Conservation (phyloP, 331 rosid species). For the Dryas integrifolia region DNA sequence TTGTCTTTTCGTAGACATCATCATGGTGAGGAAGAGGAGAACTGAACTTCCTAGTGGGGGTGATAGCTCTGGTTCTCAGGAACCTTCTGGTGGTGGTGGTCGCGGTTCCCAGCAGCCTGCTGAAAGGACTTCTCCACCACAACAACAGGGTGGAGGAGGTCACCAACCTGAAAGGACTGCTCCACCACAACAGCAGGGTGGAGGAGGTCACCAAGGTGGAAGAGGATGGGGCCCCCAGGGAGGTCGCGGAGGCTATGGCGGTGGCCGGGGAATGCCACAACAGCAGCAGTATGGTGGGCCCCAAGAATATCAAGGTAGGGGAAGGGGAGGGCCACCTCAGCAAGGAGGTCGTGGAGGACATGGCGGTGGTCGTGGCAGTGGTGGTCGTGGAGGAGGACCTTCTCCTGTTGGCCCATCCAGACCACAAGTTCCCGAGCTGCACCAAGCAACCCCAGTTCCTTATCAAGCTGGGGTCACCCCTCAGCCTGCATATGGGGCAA, state of each 20-base stretch:
- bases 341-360: conserved; percentile 74
- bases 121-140: conserved; percentile 36
- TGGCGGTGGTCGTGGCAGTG: conserved; percentile 49
- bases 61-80: conserved; percentile 56
- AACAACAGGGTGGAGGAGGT: neutral
- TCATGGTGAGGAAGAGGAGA: conserved; percentile 79
- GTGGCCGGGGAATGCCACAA: conserved; percentile 52
- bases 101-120: conserved; percentile 48
- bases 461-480: conserved; percentile 59
- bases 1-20: conserved; percentile 32
- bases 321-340: conserved; percentile 74
- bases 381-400: conserved; percentile 56
- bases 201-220: conserved; percentile 70
- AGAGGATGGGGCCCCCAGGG: conserved; percentile 72
- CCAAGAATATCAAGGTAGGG: conserved; percentile 70
- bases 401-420: conserved; percentile 62
- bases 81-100: conserved; percentile 37
- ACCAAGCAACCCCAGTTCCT: conserved; percentile 85
- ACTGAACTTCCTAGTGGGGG: conserved; percentile 60
- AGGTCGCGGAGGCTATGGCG: conserved; percentile 61
- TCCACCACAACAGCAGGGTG: conserved; percentile 58
- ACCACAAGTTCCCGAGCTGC: conserved; percentile 89
- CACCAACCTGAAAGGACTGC: conserved; percentile 10
- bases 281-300: conserved; percentile 69
- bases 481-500: conserved; percentile 54